Base-by-base conservation (phyloP, 805 yeast species). In the Clavispora phyllophila region DNA sequence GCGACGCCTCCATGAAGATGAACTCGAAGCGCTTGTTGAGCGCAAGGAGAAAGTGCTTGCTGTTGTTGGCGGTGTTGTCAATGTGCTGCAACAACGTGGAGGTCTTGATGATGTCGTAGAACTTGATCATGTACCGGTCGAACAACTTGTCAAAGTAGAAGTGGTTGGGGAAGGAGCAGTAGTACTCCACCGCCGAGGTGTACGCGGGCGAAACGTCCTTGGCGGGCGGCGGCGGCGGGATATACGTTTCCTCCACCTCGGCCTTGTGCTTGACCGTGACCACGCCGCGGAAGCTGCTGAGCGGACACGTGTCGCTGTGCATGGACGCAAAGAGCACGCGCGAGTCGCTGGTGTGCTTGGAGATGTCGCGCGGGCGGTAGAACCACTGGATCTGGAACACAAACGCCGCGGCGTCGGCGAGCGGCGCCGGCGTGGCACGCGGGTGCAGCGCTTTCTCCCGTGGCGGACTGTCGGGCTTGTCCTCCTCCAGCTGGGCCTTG, bases 81-180 rank as follows among this genome's bases (percentile, higher is more conserved):
- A 60, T 48, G 40, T 59, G 58, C 39, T 49, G 59, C 17, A 70
- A 53, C 34, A 89, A 62, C 20, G 70, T 65, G 3, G 67, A 62
- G 0, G 95, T 85, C 25, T 86, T 65, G 29, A 87, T 62, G 19
- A 89, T 79, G 45, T 86, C 95, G 60, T 84, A 93, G 62, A 86
- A 81, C 50, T 82, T 80, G 53, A 82, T 75, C 78, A 90, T 87
- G 61, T 87, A 87, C 41, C 95, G 67, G 61, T 91, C 97, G 62
- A 81, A 93, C 29, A 91, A 70, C 58, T 83, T 82, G 50, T 86
- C 90, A 57, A 87, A 89, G 72, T 88, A 91, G 59, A 91, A 91
- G 40, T 76, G 70, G 57, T 84, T 81, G 2, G 96, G 87, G 22
- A 60, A 60, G 31, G 68, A 63, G 36, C 81, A 68, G 60, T 75